phyloP scores from a whole-genome alignment of 208 protist species.

The Leishmania guyanensis region DNA sequence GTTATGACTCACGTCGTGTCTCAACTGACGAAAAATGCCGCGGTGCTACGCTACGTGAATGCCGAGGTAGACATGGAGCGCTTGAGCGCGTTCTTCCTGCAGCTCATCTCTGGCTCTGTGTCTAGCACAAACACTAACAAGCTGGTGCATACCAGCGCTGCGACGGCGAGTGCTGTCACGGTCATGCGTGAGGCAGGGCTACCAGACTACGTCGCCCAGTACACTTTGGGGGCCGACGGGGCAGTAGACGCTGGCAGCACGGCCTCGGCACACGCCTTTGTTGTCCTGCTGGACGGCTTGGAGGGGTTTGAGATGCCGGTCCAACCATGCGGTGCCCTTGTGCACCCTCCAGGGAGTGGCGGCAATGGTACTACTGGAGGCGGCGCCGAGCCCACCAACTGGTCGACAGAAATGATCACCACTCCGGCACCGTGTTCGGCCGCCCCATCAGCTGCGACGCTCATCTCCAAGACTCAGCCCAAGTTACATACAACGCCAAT shows the following conservation, averaged over 20 bases:
- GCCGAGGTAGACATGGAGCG: constrained; percentile 64
- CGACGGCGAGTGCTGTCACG: background rate
- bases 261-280: constrained; percentile 32
- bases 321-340: constrained; percentile 58
- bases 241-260: background rate
- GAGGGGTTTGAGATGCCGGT: constrained; percentile 42
- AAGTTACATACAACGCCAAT: background rate
- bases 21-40: constrained; percentile 60
- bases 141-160: background rate
- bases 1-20: constrained; percentile 62
- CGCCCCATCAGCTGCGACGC: background rate
- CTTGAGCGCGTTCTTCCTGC: constrained; percentile 52
- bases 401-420: constrained; percentile 3
- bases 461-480: background rate
- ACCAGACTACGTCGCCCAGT: constrained; percentile 22
- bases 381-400: constrained; percentile 27
- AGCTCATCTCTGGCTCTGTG: constrained; percentile 43
- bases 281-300: constrained; percentile 72
- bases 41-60: constrained; percentile 60
- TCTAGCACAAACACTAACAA: background rate
- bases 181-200: constrained; percentile 20
- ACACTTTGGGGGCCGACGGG: constrained; percentile 4
- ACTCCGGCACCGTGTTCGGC: background rate
- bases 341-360: constrained; percentile 28
- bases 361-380: constrained; percentile 26